These are phyloP conservation scores for Chlorokybus atmophyticus DNA, from an alignment of 139 green algal species.

Conservation along the genomic window DNA sequence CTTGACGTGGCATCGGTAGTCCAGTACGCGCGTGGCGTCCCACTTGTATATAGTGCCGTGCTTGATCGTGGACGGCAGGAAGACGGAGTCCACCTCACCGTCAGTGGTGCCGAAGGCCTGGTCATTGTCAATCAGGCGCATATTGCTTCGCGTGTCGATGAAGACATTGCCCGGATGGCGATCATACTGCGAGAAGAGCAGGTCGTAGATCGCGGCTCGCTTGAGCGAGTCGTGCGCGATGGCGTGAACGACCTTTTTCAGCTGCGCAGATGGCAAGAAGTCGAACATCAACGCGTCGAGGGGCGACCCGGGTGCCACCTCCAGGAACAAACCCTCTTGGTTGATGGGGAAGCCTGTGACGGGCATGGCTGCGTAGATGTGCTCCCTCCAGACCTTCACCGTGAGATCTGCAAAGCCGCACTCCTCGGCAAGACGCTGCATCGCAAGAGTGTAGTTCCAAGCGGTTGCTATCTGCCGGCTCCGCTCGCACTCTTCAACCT, in stretches of 20 bases:
- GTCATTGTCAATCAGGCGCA: conserved; percentile 5
- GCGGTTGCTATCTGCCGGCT: background rate
- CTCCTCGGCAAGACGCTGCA: background rate
- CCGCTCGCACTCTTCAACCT: too few species aligned
- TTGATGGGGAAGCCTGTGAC: background rate
- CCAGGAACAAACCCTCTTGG: background rate
- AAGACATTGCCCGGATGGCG: conserved; percentile 1
- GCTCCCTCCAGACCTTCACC: background rate
- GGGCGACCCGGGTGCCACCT: background rate
- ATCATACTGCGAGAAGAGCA: background rate
- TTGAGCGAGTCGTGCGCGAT: too few species aligned
- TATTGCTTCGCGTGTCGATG: background rate
- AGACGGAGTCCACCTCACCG: background rate
- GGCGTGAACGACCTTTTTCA: too few species aligned
- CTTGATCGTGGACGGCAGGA: background rate
- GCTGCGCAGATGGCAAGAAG: background rate
- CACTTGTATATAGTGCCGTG: background rate
- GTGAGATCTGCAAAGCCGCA: background rate
- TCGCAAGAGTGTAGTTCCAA: background rate
- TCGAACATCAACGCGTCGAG: too few species aligned
- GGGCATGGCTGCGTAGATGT: background rate
- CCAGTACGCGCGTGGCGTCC: too few species aligned
- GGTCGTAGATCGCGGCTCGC: background rate
- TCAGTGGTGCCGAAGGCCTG: background rate
- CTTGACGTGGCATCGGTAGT: conserved; percentile 5